Percentiles rank a stretch among this genome's conserved stretches.
Conservation (phyloP, 495 filamentous ascomycete genomes). For the Talaromyces stipitatus region DNA sequence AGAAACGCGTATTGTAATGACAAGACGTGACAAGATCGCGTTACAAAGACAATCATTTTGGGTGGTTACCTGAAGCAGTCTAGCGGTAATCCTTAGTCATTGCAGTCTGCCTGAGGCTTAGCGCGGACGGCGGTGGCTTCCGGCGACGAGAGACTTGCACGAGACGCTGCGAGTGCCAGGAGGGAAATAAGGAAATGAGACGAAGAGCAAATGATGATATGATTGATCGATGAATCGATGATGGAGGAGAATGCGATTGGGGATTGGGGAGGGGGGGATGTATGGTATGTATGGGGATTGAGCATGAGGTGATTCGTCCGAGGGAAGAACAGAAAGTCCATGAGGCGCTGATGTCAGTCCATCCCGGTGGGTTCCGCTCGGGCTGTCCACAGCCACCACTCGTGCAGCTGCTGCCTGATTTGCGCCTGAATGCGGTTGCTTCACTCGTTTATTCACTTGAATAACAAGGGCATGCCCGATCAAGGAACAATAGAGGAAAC, state of each 20-base stretch:
- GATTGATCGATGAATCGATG: not conserved
- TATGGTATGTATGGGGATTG: not conserved
- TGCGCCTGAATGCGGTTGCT: constrained; percentile 1
- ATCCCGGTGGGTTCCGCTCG: not conserved
- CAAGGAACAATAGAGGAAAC: not conserved
- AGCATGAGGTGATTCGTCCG: not conserved
- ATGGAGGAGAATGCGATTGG: not conserved
- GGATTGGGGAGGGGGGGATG: not conserved
- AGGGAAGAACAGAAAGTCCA: not conserved
- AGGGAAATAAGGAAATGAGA: not conserved
- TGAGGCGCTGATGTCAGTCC: not conserved
- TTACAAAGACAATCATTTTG: not conserved
- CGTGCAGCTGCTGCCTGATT: not conserved
- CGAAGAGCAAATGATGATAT: too few species aligned
- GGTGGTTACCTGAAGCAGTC: not conserved
- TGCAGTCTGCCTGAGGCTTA: not conserved
- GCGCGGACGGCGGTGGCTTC: not conserved
- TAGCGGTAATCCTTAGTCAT: not conserved
- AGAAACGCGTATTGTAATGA: not conserved
- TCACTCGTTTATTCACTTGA: not conserved
- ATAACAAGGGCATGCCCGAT: not conserved
- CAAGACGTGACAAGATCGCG: not conserved
- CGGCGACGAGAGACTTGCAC: not conserved
- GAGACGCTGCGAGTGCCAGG: not conserved
- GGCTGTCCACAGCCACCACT: not conserved